Evolutionary conservation across 352 stramenopile species (phyloP).

Genomic region (Phytophthora uliginosa): DNA sequence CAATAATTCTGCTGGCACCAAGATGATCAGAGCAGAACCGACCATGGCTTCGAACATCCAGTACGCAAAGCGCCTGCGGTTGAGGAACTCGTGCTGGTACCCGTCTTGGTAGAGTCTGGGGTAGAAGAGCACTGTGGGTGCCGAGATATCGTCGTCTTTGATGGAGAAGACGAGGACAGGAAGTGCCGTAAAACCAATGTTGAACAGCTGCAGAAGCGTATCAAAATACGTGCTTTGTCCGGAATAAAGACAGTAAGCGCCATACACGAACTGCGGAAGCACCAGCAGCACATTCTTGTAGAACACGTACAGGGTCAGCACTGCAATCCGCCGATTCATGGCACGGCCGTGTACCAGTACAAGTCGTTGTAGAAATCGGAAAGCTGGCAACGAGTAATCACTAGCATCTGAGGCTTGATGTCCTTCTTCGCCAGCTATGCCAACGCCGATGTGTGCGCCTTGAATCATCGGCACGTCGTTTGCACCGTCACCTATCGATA

Average conservation of each 20-base stretch:
- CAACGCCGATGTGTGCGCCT: constrained; percentile 71
- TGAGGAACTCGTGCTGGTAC: constrained; percentile 59
- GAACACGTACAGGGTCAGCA: constrained; percentile 88
- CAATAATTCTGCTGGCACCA: constrained; percentile 54
- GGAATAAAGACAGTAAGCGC: constrained; percentile 77
- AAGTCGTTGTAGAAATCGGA: constrained; percentile 87
- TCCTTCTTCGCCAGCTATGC: constrained; percentile 71
- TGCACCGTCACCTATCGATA: constrained; percentile 91
- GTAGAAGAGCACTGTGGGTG: constrained; percentile 49
- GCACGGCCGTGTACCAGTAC: constrained; percentile 88
- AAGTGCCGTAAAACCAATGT: constrained; percentile 84
- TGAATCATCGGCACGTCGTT: constrained; percentile 97
- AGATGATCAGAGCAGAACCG: constrained; percentile 57
- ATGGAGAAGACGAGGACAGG: constrained; percentile 76
- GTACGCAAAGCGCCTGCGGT: constrained; percentile 50
- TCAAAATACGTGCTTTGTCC: constrained; percentile 87
- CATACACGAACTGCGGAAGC: constrained; percentile 84
- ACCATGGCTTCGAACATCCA: constrained; percentile 74
- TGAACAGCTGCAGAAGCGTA: constrained; percentile 80
- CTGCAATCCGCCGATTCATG: constrained; percentile 75
- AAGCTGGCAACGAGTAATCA: constrained; percentile 92
- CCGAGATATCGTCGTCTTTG: constrained; percentile 66
- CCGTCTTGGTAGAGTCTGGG: constrained; percentile 70
- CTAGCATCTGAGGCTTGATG: constrained; percentile 91
- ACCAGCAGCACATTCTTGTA: constrained; percentile 91